A percentile compares a stretch with the other conserved stretches of the same genome.
Conservation (phyloP, 179 eudicot species). For the Silene coronaria region DNA sequence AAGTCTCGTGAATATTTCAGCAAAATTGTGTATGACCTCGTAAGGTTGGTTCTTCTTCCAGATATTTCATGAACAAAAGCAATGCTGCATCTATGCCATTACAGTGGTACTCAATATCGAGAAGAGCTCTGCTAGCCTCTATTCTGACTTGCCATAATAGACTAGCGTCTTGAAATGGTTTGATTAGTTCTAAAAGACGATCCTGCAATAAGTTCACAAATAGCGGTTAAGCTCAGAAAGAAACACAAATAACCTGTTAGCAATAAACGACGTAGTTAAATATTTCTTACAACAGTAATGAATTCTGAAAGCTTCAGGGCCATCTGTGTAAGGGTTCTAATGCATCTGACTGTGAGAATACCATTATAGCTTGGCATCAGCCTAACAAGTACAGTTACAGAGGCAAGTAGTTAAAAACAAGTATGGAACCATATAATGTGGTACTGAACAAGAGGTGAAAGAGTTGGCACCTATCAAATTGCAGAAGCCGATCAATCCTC, state of each 20-base stretch:
- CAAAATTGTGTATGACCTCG: constrained; percentile 49
- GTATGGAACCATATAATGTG: not conserved
- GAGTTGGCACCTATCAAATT: constrained; percentile 73
- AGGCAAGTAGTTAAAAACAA: constrained; percentile 18
- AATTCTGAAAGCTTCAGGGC: constrained; percentile 75
- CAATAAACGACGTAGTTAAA: not conserved
- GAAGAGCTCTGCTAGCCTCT: constrained; percentile 81
- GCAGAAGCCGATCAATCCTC: constrained; percentile 85
- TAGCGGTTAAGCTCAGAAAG: not conserved
- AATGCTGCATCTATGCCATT: constrained; percentile 77
- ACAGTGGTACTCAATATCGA: constrained; percentile 75
- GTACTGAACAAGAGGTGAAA: constrained; percentile 12
- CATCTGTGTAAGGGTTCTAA: constrained; percentile 74
- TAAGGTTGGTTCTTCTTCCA: constrained; percentile 72
- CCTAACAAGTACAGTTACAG: constrained; percentile 39
- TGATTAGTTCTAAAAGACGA: constrained; percentile 53
- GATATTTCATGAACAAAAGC: constrained; percentile 54
- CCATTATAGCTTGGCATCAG: constrained; percentile 98
- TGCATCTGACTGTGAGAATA: constrained; percentile 72
- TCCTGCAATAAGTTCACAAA: constrained; percentile 43
- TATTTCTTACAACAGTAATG: constrained; percentile 58
- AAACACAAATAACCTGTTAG: not conserved
- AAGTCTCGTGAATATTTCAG: not conserved
- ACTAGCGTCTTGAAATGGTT: constrained; percentile 54
- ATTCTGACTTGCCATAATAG: constrained; percentile 74